Conservation (phyloP, 169 alveolate genomes). For the Cryptosporidium meleagridis region DNA sequence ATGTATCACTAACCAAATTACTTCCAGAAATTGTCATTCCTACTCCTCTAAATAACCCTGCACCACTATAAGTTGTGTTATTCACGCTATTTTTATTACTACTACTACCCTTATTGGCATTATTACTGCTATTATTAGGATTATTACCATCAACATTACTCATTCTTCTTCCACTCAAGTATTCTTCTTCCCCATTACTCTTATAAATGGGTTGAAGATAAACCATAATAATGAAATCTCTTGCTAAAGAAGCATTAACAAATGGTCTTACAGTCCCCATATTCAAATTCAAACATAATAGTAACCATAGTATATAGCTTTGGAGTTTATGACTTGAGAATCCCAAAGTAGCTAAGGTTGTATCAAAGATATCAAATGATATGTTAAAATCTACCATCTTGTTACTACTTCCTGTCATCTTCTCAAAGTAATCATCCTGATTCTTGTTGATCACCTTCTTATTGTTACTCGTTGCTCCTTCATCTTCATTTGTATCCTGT, state of each 20-base stretch:
- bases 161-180: not conserved
- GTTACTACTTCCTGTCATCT: slow-evolving; percentile 7
- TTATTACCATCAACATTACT: not conserved
- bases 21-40: not conserved
- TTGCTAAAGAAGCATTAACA: slow-evolving; percentile 16
- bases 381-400: not conserved
- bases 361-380: slow-evolving; percentile 57
- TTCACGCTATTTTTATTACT: not conserved
- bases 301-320: slow-evolving; percentile 35
- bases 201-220: slow-evolving; percentile 35
- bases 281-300: slow-evolving; percentile 33
- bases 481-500: not conserved
- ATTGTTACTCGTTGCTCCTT: not conserved
- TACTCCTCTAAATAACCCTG: not conserved
- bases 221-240: slow-evolving; percentile 39
- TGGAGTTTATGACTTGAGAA: slow-evolving; percentile 47
- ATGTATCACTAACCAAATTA: not conserved
- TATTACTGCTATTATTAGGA: not conserved
- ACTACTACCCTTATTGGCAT: not conserved
- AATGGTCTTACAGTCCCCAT: slow-evolving; percentile 15
- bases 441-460: not conserved
- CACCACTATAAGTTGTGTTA: not conserved
- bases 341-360: slow-evolving; percentile 41
- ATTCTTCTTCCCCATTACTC: not conserved
- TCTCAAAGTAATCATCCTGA: not conserved